Conservation (phyloP, 2,329 filamentous ascomycete species). For the Xylariaceae sp. region DNA sequence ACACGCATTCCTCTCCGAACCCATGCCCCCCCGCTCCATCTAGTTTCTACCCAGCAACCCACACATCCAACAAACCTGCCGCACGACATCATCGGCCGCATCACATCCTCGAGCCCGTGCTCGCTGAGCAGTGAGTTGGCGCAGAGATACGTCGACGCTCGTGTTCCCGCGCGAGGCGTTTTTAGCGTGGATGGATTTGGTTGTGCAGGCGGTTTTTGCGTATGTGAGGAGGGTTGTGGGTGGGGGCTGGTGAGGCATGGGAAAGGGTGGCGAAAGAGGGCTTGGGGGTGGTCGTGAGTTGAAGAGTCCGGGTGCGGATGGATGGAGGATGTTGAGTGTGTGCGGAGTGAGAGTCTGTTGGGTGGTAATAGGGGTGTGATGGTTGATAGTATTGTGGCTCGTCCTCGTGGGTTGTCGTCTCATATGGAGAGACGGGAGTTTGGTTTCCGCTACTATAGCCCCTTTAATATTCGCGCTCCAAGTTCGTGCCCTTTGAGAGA, state of each 20-base stretch:
- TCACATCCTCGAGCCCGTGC: constrained; percentile 29
- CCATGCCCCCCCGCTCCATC: constrained; percentile 37
- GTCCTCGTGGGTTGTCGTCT: too few relatives aligned
- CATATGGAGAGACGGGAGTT: too few relatives aligned
- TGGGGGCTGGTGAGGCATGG: constrained; percentile 24
- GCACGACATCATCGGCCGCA: constrained; percentile 37
- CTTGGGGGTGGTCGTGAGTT: constrained; percentile 7
- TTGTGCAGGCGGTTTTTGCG: constrained; percentile 41
- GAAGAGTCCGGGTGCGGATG: constrained; percentile 6
- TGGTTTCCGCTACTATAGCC: too few relatives aligned
- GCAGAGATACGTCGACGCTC: constrained; percentile 37
- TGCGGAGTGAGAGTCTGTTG: too few relatives aligned
- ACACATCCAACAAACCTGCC: too few relatives aligned
- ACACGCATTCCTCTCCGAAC: constrained; percentile 24
- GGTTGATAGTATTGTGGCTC: too few relatives aligned
- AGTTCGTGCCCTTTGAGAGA: too few relatives aligned
- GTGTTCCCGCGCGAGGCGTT: constrained; percentile 31
- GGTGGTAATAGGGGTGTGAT: too few relatives aligned
- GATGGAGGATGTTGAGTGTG: background rate
- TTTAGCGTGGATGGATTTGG: constrained; percentile 37
- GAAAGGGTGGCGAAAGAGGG: background rate
- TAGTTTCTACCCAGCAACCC: too few relatives aligned
- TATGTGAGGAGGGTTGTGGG: constrained; percentile 45
- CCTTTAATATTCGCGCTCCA: too few relatives aligned
- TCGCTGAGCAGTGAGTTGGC: constrained; percentile 21